Conservation (phyloP, 768 basidiomycete genomes). For the Hericium rajendrae region DNA sequence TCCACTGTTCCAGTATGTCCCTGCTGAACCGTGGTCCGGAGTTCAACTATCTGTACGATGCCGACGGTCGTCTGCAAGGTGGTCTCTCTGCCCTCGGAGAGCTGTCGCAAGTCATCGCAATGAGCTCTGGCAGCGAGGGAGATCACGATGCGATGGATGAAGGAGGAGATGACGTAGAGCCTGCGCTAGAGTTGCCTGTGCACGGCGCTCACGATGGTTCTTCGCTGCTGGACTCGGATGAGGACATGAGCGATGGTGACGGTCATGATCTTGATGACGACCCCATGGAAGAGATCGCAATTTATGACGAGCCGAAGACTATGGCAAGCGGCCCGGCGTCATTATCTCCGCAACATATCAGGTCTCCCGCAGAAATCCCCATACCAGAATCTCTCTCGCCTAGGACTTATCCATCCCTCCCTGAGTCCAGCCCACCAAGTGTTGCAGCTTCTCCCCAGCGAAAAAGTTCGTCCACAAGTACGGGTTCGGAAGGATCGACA, state of each 20-base stretch:
- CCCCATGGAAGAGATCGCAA: slow-evolving; percentile 73
- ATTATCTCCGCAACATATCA: slow-evolving; percentile 3
- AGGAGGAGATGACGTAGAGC: slow-evolving; percentile 47
- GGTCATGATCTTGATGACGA: slow-evolving; percentile 72
- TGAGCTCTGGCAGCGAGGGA: slow-evolving; percentile 44
- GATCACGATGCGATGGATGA: slow-evolving; percentile 53
- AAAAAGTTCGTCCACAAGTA: slow-evolving; percentile 8
- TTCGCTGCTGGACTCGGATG: slow-evolving; percentile 54
- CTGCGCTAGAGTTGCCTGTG: slow-evolving; percentile 61
- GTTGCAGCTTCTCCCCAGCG: slow-evolving; percentile 5
- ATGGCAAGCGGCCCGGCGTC: slow-evolving; percentile 5
- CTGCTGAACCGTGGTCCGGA: slow-evolving; percentile 76
- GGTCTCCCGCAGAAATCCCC: slow-evolving; percentile 7
- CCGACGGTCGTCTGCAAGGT: slow-evolving; percentile 78
- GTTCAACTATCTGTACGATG: slow-evolving; percentile 64
- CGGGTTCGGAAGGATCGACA: slow-evolving; percentile 13
- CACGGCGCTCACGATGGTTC: slow-evolving; percentile 41
- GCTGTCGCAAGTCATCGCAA: slow-evolving; percentile 73
- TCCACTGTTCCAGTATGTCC: slow-evolving; percentile 98
- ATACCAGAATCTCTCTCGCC: not conserved
- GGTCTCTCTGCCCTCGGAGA: slow-evolving; percentile 79
- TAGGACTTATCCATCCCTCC: not conserved
- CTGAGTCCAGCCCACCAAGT: not conserved
- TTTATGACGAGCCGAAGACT: slow-evolving; percentile 49
- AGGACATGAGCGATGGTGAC: slow-evolving; percentile 63